Conservation (phyloP, 306 rosid genomes). For the Arachis hypogaea region DNA sequence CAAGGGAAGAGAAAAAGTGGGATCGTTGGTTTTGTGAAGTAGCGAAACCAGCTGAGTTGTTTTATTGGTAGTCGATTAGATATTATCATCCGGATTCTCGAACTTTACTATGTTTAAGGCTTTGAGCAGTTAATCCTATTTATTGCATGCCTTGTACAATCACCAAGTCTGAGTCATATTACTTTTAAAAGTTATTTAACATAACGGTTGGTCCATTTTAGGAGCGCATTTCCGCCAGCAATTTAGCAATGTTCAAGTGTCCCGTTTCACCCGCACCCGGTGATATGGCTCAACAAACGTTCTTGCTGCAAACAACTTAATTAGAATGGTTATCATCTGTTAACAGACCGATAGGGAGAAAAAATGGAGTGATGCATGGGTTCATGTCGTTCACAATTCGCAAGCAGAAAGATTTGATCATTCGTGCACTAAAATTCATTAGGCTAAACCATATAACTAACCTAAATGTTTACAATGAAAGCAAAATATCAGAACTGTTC, state of each 20-base stretch:
- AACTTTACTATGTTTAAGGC: slow-evolving; percentile 12
- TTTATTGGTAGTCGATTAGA: slow-evolving; percentile 23
- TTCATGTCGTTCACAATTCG: background rate
- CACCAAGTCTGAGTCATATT: no score
- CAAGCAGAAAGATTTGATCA: background rate
- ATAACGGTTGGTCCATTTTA: background rate
- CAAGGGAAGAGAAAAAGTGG: background rate
- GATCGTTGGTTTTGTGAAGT: slow-evolving; percentile 19
- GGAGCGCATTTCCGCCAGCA: background rate
- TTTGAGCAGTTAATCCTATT: slow-evolving; percentile 21
- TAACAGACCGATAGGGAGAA: background rate
- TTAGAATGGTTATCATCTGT: background rate
- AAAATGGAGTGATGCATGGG: background rate
- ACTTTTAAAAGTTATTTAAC: background rate
- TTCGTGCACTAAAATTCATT: background rate
- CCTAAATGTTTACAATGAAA: slow-evolving; percentile 3
- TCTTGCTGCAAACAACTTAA: background rate
- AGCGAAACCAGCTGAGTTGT: slow-evolving; percentile 31
- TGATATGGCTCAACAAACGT: background rate
- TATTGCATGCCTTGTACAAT: background rate
- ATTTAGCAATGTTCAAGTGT: background rate
- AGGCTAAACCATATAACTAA: slow-evolving; percentile 30
- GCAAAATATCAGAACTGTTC: background rate
- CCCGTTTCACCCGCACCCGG: background rate
- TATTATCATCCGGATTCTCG: slow-evolving; percentile 23